phyloP scores from a whole-genome alignment of 2,329 filamentous ascomycete genomes.

The Aschersonia sp. region DNA sequence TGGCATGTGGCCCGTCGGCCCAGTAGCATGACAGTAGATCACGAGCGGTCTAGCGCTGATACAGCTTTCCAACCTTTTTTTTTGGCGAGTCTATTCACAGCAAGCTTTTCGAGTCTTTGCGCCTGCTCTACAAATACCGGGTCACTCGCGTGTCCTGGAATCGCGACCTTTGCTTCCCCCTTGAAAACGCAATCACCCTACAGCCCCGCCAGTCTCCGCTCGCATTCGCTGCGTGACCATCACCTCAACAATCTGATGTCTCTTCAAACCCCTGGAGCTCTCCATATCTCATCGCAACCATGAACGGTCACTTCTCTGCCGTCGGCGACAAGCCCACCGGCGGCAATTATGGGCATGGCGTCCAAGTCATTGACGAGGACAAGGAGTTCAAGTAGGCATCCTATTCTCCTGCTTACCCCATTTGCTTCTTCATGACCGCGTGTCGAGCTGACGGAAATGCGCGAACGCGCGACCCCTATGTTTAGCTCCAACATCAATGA shows the following conservation, averaged over 20 bases:
- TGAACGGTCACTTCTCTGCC: constrained; percentile 72
- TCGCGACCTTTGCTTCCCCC: too few species aligned
- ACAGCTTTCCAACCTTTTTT: too few species aligned
- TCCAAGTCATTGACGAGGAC: constrained; percentile 84
- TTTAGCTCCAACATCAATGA: constrained; percentile 59
- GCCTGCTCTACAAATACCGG: too few species aligned
- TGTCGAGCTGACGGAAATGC: neutral
- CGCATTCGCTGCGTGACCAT: too few species aligned
- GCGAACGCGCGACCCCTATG: neutral
- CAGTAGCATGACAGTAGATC: too few species aligned
- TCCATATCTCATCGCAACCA: constrained; percentile 18
- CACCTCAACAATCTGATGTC: constrained; percentile 1
- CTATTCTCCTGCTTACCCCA: neutral
- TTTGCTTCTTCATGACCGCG: constrained; percentile 5
- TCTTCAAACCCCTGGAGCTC: neutral
- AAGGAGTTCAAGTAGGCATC: constrained; percentile 83
- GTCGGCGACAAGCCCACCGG: constrained; percentile 51
- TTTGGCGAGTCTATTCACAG: too few species aligned
- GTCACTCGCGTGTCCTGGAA: too few species aligned
- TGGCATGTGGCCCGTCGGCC: too few species aligned
- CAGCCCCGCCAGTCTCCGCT: too few species aligned
- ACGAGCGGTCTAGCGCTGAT: too few species aligned
- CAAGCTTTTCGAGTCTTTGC: too few species aligned
- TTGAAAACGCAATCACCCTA: too few species aligned
- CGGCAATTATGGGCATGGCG: constrained; percentile 74